Conservation (phyloP, 768 basidiomycete species). For the Phaffia australis region DNA sequence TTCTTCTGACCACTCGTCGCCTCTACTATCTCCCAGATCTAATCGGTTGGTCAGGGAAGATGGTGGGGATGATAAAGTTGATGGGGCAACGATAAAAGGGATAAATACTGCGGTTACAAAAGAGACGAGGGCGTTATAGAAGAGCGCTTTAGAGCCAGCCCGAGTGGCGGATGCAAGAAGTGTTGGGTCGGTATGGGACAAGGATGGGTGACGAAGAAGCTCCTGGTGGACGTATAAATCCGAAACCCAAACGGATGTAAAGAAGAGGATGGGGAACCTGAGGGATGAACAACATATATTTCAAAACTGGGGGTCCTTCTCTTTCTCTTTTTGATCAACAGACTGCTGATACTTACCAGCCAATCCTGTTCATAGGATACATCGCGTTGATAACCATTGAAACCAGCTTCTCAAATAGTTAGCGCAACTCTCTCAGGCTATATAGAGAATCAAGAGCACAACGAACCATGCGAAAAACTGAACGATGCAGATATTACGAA, state of each 20-base stretch:
- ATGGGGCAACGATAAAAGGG: slow-evolving; percentile 48
- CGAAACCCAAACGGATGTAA: slow-evolving; percentile 74
- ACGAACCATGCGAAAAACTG: slow-evolving; percentile 59
- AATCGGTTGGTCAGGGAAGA: slow-evolving; percentile 25
- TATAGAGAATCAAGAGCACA: neutral
- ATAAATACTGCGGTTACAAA: slow-evolving; percentile 58
- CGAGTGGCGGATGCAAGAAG: slow-evolving; percentile 63
- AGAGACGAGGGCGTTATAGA: slow-evolving; percentile 61
- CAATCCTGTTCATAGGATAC: slow-evolving; percentile 5
- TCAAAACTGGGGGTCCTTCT: no score
- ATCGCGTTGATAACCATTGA: neutral
- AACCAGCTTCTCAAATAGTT: neutral
- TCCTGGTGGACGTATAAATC: slow-evolving; percentile 58
- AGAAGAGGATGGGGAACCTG: slow-evolving; percentile 90
- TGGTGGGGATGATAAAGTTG: slow-evolving; percentile 24
- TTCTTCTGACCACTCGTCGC: slow-evolving; percentile 1
- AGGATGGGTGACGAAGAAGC: slow-evolving; percentile 10
- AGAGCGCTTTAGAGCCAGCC: slow-evolving; percentile 70
- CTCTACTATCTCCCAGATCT: slow-evolving; percentile 20
- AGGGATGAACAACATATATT: no score
- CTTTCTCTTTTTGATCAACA: no score
- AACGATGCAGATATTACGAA: slow-evolving; percentile 61
- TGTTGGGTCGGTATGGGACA: slow-evolving; percentile 33
- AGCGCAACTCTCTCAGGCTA: neutral
- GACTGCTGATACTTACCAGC: neutral